Base-by-base conservation (phyloP, 768 basidiomycete species). In the Suillus americanus region DNA sequence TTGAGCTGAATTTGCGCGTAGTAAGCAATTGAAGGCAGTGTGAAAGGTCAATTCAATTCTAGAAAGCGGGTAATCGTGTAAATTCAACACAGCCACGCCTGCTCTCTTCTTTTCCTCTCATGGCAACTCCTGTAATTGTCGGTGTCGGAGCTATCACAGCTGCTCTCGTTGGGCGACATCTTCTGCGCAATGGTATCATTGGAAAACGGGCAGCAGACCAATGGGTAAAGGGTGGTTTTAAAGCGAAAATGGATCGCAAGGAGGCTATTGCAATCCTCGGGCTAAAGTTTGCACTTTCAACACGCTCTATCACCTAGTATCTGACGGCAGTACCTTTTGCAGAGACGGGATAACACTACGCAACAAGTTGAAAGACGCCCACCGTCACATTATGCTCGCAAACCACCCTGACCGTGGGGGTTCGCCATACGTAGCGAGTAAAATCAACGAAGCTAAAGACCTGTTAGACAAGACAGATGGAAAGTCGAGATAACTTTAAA, bases 371-470 rank as follows among this genome's bases (percentile, higher is more conserved):
- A 98, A 98, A 79, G 97, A 98, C 70, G 95, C 97, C 0, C 97
- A 99, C 79, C 88, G 97, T 62, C 87, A 91, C 43, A 92, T 99
- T 69, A 99, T 99, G 97, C 85, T 99, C 60, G 92, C 95, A 35
- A 99, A 99, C 79, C 97, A 99, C 79, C 97, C 97, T 13, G 97
- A 99, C 81, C 85, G 97, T 66, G 97, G 97, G 40, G 97, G 97
- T 37, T 93, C 95, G n/a, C 97, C 97, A 8, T 99, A 98, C 78
- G 80, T 99, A 59, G 96, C 97, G 14, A 95, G 94, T 72, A 99
- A 99, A 84, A 97, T 99, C 67, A 99, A 99, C 77, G 97, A 99
- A 74, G 97, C 97, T 0, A 98, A 97, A 75, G 97, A 95, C 71
- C 68, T 97, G 64, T 76, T 97, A 55, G 95, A 97, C 40, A 93